A percentile compares a stretch with the other conserved stretches of the same genome.
Conservation (phyloP, 305 asterid genomes). For the Rubia peregrina region DNA sequence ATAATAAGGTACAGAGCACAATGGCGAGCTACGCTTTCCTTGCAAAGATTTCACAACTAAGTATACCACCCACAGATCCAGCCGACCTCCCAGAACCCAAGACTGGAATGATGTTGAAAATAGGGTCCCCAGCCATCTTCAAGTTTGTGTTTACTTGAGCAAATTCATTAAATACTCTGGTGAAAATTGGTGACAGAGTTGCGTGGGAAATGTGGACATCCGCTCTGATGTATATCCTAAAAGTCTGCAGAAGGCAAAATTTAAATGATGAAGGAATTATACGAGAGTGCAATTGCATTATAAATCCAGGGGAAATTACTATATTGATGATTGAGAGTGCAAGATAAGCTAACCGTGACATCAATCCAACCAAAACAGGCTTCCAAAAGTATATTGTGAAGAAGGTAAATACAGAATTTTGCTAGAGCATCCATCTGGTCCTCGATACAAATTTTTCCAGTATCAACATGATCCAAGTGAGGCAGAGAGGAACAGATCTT, state of each 20-base stretch:
- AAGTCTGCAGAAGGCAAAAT: conserved; percentile 38
- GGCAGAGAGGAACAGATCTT: conserved; percentile 34
- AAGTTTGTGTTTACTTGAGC: conserved; percentile 36
- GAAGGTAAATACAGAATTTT: conserved; percentile 56
- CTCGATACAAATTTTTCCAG: conserved; percentile 24
- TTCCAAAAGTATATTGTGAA: conserved; percentile 50
- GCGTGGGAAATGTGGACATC: conserved; percentile 34
- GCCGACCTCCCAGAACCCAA: conserved; percentile 65
- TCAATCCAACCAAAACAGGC: conserved; percentile 62
- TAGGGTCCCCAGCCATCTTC: conserved; percentile 25
- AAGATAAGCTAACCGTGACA: conserved; percentile 51
- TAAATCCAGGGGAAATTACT: background rate
- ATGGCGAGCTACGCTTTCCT: conserved; percentile 35
- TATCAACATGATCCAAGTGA: conserved; percentile 17
- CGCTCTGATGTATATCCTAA: conserved; percentile 57
- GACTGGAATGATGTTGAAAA: conserved; percentile 70
- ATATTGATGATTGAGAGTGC: background rate
- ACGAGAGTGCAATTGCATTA: background rate
- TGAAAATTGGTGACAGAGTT: conserved; percentile 41
- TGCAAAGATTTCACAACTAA: conserved; percentile 76
- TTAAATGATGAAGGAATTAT: conserved; percentile 7
- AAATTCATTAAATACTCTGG: conserved; percentile 44
- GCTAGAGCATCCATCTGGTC: conserved; percentile 42
- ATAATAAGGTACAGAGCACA: background rate
- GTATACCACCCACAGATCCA: conserved; percentile 43